Percentiles rank a stretch among this genome's conserved stretches.
phyloP scores from a whole-genome alignment of 2,329 filamentous ascomycete genomes.

The Boeremia exigua region DNA sequence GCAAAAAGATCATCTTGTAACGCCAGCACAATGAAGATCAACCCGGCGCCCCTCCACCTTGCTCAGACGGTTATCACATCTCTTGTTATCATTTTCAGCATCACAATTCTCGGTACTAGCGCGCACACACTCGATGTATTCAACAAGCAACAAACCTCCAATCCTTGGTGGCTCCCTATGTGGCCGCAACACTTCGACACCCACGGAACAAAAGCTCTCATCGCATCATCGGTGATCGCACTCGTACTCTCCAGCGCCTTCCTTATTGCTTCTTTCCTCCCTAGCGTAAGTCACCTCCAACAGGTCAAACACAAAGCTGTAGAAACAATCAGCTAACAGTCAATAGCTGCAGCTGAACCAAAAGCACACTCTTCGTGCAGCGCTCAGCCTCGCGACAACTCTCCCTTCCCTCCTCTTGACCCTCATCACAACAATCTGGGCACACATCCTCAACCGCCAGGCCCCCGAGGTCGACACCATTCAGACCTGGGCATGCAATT shows the following conservation, averaged over 20 bases:
- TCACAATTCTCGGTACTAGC: constrained; percentile 52
- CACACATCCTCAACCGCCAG: constrained; percentile 46
- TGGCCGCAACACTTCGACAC: constrained; percentile 57
- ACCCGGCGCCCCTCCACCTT: constrained; percentile 45
- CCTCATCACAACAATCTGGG: constrained; percentile 51
- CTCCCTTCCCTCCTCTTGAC: constrained; percentile 48
- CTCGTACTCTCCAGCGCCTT: constrained; percentile 48
- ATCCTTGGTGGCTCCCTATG: constrained; percentile 56
- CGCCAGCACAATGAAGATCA: constrained; percentile 42
- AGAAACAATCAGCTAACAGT: constrained; percentile 9
- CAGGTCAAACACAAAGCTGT: too few species aligned
- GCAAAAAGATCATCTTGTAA: neutral
- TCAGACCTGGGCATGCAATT: constrained; percentile 51
- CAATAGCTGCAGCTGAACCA: constrained; percentile 40
- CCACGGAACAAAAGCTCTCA: constrained; percentile 50
- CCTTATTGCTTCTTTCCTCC: constrained; percentile 43
- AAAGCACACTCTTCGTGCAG: constrained; percentile 48
- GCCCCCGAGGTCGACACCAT: constrained; percentile 46
- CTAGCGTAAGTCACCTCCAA: constrained; percentile 33
- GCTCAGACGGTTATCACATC: constrained; percentile 43
- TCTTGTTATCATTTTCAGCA: constrained; percentile 48
- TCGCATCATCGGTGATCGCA: constrained; percentile 49
- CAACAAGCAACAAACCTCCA: constrained; percentile 50
- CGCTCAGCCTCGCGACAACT: constrained; percentile 45
- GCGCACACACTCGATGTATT: constrained; percentile 53